Conservation (phyloP, 108 stramenopile species). For the Skeletonema potamos region DNA sequence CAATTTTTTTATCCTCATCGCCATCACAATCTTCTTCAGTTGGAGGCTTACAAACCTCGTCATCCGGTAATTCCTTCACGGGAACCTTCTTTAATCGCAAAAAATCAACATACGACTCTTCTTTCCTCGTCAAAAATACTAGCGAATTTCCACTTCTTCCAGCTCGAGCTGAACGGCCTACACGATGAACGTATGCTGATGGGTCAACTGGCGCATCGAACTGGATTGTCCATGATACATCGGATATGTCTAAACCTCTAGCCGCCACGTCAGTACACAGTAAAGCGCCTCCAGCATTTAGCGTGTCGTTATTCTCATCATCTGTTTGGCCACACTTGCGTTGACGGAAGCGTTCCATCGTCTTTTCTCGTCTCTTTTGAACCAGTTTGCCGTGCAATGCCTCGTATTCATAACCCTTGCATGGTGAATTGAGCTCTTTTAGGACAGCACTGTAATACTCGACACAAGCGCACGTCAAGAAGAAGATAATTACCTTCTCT, state of each 20-base stretch:
- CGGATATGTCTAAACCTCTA: slow-evolving; percentile 95
- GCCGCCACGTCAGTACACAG: slow-evolving; percentile 98
- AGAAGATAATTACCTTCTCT: slow-evolving; percentile 95
- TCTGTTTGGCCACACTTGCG: slow-evolving; percentile 5
- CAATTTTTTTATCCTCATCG: not conserved
- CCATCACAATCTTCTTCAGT: slow-evolving; percentile 12
- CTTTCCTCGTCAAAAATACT: slow-evolving; percentile 88
- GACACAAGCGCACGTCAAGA: slow-evolving; percentile 95
- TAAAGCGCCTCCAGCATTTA: slow-evolving; percentile 69
- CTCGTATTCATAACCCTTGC: slow-evolving; percentile 56
- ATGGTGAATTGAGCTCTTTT: slow-evolving; percentile 47
- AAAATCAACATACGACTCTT: slow-evolving; percentile 94
- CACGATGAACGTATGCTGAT: slow-evolving; percentile 95
- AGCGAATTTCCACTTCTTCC: slow-evolving; percentile 86
- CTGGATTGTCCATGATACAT: slow-evolving; percentile 96
- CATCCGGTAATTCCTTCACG: slow-evolving; percentile 52
- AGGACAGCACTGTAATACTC: slow-evolving; percentile 88
- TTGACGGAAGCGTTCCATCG: slow-evolving; percentile 85
- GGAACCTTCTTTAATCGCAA: slow-evolving; percentile 85
- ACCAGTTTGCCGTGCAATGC: slow-evolving; percentile 94
- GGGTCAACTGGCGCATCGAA: slow-evolving; percentile 97
- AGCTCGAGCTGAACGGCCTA: slow-evolving; percentile 95
- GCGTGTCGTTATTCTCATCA: not conserved
- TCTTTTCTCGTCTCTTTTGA: slow-evolving; percentile 91
- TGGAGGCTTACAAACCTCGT: slow-evolving; percentile 59